Percentiles rank a stretch among this genome's conserved stretches.
phyloP scores from a whole-genome alignment of 495 filamentous ascomycete genomes.

The Penicillium maclennaniae region DNA sequence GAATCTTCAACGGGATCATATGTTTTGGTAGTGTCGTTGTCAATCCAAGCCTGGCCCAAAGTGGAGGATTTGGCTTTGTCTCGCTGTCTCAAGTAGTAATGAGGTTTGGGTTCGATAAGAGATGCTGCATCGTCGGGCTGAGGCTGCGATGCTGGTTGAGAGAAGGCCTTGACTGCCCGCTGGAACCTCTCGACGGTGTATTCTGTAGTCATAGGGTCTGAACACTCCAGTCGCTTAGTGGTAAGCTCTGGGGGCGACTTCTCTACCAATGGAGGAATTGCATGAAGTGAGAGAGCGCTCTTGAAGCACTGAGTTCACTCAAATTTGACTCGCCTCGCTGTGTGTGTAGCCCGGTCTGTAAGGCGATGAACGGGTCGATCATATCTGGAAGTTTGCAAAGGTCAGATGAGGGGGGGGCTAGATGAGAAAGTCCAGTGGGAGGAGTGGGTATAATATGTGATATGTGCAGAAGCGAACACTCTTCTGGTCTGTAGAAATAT shows the following conservation, averaged over 20 bases:
- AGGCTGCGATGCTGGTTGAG: background rate
- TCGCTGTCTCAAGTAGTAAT: background rate
- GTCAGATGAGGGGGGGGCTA: too few relatives aligned
- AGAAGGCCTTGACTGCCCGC: background rate
- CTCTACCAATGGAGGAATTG: too few relatives aligned
- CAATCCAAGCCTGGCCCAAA: background rate
- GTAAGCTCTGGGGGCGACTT: background rate
- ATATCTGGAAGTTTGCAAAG: too few relatives aligned
- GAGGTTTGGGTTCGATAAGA: background rate
- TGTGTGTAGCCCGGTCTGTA: too few relatives aligned
- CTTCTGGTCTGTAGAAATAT: too few relatives aligned
- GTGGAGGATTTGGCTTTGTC: background rate
- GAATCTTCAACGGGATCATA: background rate
- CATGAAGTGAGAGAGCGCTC: too few relatives aligned
- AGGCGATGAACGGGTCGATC: too few relatives aligned
- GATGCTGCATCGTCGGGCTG: background rate
- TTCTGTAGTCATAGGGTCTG: background rate
- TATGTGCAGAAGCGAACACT: too few relatives aligned
- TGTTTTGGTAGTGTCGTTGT: background rate
- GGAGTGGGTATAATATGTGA: too few relatives aligned
- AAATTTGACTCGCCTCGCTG: too few relatives aligned
- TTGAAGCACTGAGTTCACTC: too few relatives aligned
- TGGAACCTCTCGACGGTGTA: background rate
- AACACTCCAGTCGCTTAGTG: background rate
- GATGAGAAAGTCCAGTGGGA: too few relatives aligned